Conservation (phyloP, 352 stramenopile genomes). For the Lagenidium giganteum region DNA sequence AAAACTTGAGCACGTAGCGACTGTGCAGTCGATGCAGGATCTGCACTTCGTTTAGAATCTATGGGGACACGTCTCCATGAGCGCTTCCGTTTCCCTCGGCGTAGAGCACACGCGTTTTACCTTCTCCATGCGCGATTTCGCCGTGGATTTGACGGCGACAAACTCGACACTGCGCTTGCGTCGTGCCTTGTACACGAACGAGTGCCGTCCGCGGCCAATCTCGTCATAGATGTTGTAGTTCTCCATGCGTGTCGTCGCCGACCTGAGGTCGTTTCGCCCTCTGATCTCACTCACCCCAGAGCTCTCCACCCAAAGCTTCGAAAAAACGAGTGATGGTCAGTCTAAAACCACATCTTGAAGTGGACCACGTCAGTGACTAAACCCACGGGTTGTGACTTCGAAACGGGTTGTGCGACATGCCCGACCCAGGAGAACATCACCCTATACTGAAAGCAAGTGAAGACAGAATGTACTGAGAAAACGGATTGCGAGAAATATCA, state of each 20-base stretch:
- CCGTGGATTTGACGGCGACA: slow-evolving; percentile 91
- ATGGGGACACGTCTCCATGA: slow-evolving; percentile 3
- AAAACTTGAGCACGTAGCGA: slow-evolving; percentile 88
- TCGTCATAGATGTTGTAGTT: slow-evolving; percentile 95
- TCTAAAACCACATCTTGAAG: neutral
- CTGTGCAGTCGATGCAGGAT: slow-evolving; percentile 86
- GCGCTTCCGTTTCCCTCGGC: slow-evolving; percentile 1
- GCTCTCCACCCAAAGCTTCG: neutral
- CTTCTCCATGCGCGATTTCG: slow-evolving; percentile 90
- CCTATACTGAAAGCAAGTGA: no score
- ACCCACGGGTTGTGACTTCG: no score
- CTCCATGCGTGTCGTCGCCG: slow-evolving; percentile 56
- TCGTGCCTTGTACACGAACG: slow-evolving; percentile 90
- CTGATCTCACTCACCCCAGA: neutral
- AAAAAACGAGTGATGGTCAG: neutral
- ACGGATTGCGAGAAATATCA: no score
- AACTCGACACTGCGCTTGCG: slow-evolving; percentile 92
- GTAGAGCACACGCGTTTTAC: slow-evolving; percentile 27
- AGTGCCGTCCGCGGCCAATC: slow-evolving; percentile 87
- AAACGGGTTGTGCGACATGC: no score
- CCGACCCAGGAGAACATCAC: no score
- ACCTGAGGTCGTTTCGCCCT: neutral
- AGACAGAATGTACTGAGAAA: no score
- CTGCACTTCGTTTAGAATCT: slow-evolving; percentile 86
- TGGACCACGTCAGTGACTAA: no score